Percentiles rank a stretch among this genome's conserved stretches.
phyloP scores from a whole-genome alignment of 768 basidiomycete species.

The Boletus vermiculosoides region DNA sequence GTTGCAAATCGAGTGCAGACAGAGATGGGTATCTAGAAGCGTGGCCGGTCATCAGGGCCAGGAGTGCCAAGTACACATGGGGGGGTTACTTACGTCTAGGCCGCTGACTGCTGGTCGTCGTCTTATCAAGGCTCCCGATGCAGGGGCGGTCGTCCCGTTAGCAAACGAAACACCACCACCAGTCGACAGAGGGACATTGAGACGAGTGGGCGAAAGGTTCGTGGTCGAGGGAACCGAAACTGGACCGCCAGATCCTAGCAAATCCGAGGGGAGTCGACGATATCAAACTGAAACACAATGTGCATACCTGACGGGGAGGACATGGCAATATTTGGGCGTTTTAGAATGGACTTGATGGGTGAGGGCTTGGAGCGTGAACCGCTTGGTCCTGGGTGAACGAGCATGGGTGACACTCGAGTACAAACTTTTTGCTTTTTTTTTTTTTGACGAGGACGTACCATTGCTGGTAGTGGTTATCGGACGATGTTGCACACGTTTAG shows the following conservation, averaged over 20 bases:
- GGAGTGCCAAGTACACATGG: not conserved
- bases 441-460: constrained; percentile 2
- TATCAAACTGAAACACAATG: not conserved
- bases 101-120: not conserved
- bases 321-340: not conserved
- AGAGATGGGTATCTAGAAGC: constrained; percentile 8
- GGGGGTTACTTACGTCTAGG: constrained; percentile 12
- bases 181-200: not conserved
- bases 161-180: not conserved
- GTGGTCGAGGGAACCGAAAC: not conserved
- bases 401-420: not conserved
- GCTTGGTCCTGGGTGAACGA: not conserved
- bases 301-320: constrained; percentile 10
- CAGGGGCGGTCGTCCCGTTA: no score
- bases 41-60: not conserved
- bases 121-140: not conserved
- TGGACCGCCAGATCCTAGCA: not conserved
- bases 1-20: constrained; percentile 15
- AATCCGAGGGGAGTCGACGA: not conserved
- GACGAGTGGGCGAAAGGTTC: not conserved
- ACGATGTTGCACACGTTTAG: constrained; percentile 1
- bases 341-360: constrained; percentile 1
- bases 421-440: not conserved
- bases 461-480: not conserved
- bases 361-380: not conserved